These are phyloP conservation scores for Vitis hybrid DNA, from an alignment of 177 flowering plant species.

Conservation along the genomic window DNA sequence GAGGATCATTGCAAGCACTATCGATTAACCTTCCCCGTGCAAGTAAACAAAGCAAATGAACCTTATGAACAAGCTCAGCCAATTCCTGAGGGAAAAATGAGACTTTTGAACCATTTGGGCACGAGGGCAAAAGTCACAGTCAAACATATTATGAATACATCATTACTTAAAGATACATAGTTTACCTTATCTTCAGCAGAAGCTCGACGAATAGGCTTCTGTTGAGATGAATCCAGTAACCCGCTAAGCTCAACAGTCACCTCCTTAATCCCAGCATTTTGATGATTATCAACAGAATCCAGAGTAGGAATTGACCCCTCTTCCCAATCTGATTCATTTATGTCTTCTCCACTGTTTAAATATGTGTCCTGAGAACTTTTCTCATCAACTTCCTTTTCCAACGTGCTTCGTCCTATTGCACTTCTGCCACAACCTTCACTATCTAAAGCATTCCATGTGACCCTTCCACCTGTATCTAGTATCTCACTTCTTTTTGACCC, in stretches of 20 bases:
- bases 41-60: slow-evolving; percentile 83
- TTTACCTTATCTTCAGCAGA: slow-evolving; percentile 84
- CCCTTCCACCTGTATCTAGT: slow-evolving; percentile 12
- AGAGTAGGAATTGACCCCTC: slow-evolving; percentile 51
- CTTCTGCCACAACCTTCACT: slow-evolving; percentile 15
- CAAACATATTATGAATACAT: background rate
- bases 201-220: slow-evolving; percentile 57
- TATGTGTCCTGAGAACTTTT: slow-evolving; percentile 6
- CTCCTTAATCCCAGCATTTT: slow-evolving; percentile 21
- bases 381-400: slow-evolving; percentile 17
- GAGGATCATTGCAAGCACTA: slow-evolving; percentile 79
- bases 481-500: slow-evolving; percentile 14
- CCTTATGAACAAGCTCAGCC: slow-evolving; percentile 89
- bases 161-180: background rate
- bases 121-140: background rate
- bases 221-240: slow-evolving; percentile 41
- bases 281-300: slow-evolving; percentile 8
- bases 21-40: slow-evolving; percentile 90
- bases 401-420: slow-evolving; percentile 4
- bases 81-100: slow-evolving; percentile 51
- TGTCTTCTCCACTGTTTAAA: slow-evolving; percentile 26
- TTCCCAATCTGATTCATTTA: slow-evolving; percentile 80
- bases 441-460: slow-evolving; percentile 8
- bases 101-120: background rate
- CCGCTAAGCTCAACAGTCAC: slow-evolving; percentile 62